Evolutionary conservation across 1,139 yeast genomes (phyloP).

Genomic region (Hansenula lynferdii): DNA sequence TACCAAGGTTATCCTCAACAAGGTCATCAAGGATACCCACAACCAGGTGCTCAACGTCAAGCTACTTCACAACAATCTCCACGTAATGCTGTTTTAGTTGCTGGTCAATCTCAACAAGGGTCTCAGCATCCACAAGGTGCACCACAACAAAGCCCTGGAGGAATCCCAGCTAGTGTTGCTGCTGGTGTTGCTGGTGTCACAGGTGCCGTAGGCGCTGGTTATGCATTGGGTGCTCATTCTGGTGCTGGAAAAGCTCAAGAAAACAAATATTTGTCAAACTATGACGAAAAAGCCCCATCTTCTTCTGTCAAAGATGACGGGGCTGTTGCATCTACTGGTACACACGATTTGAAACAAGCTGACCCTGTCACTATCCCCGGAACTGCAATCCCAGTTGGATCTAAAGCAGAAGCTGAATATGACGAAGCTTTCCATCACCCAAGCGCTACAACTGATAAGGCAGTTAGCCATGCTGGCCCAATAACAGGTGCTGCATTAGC

Average conservation of each 20-base stretch:
- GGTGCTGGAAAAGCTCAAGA: neutral
- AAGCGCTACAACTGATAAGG: neutral
- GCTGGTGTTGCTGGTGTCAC: conserved; percentile 1
- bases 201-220: neutral
- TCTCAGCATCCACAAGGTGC: neutral
- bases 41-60: neutral
- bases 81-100: too few relatives aligned
- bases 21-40: neutral
- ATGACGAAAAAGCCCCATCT: neutral
- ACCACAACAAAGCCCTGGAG: neutral
- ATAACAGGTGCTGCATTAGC: neutral
- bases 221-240: neutral
- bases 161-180: neutral
- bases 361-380: neutral
- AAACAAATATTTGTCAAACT: neutral
- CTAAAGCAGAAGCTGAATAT: neutral
- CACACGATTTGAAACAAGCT: neutral
- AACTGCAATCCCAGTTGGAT: conserved; percentile 1
- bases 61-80: too few relatives aligned
- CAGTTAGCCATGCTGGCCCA: neutral
- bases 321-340: neutral
- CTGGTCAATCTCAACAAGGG: too few relatives aligned
- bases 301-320: too few relatives aligned
- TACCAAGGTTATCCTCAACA: neutral
- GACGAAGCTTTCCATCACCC: neutral